These are phyloP conservation scores for Clarireedia monteithiana DNA, from an alignment of 2,329 filamentous ascomycete species.

Conservation along the genomic window DNA sequence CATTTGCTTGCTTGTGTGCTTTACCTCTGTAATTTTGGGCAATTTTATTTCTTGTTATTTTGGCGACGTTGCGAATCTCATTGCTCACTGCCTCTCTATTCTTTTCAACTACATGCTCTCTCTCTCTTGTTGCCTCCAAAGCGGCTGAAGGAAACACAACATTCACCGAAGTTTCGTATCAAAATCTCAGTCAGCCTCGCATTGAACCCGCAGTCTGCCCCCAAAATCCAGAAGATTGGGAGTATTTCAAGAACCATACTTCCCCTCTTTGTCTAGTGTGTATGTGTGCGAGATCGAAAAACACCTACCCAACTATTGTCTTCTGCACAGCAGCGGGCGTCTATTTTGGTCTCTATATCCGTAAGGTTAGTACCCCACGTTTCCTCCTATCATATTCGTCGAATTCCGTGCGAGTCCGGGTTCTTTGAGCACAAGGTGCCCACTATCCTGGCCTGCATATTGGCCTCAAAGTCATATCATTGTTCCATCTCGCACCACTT, in stretches of 20 bases:
- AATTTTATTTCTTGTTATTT: too few relatives aligned
- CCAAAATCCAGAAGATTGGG: not conserved
- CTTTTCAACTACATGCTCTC: too few relatives aligned
- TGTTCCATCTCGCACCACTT: conserved; percentile 18
- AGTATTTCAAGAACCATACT: conserved; percentile 9
- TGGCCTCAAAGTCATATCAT: conserved; percentile 17
- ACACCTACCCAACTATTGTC: not conserved
- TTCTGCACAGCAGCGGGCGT: conserved; percentile 17
- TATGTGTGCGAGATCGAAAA: not conserved
- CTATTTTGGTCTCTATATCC: conserved; percentile 21
- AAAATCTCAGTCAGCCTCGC: conserved; percentile 15
- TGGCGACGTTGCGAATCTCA: too few relatives aligned
- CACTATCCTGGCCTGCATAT: conserved; percentile 9
- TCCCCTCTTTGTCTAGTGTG: not conserved
- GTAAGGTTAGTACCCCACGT: conserved; percentile 7
- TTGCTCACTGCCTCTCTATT: too few relatives aligned
- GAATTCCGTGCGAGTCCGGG: conserved; percentile 10
- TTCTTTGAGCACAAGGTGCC: conserved; percentile 13
- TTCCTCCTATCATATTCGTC: conserved; percentile 19
- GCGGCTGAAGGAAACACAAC: not conserved
- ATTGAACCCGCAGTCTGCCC: conserved; percentile 11
- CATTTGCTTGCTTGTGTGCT: not conserved
- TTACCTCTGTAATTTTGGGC: too few relatives aligned
- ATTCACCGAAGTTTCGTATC: not conserved
- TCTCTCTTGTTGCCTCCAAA: not conserved